These are phyloP conservation scores for Delphinella strobiligena DNA, from an alignment of 2,329 filamentous ascomycete species.

Conservation along the genomic window DNA sequence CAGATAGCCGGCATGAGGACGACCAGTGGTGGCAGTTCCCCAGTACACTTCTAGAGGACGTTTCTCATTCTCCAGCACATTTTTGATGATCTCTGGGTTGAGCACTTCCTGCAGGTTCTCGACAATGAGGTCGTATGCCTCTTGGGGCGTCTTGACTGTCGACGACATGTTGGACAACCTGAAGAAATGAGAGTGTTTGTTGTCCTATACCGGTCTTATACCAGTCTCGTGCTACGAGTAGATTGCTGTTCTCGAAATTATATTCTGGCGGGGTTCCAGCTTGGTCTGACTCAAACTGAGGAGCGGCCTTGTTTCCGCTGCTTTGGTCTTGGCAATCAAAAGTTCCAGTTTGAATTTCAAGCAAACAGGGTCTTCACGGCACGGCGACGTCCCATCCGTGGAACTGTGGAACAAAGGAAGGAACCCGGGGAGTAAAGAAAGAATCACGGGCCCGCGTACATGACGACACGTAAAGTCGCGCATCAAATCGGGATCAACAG, in stretches of 20 bases:
- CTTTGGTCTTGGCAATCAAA: not conserved
- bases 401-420: too few relatives aligned
- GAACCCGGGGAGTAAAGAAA: too few relatives aligned
- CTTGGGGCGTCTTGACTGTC: constrained; percentile 25
- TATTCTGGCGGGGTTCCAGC: too few relatives aligned
- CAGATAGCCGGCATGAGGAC: constrained; percentile 82
- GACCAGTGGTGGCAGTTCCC: constrained; percentile 78
- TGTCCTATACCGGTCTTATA: too few relatives aligned
- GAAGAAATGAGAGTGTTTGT: not conserved
- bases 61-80: constrained; percentile 56
- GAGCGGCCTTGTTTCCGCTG: not conserved
- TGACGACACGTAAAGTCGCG: not conserved
- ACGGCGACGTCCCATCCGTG: too few relatives aligned
- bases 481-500: not conserved
- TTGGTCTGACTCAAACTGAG: not conserved
- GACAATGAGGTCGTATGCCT: constrained; percentile 64
- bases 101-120: constrained; percentile 73
- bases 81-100: constrained; percentile 72
- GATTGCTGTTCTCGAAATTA: too few relatives aligned
- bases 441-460: not conserved
- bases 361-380: too few relatives aligned
- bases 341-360: too few relatives aligned
- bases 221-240: too few relatives aligned
- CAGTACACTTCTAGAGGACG: constrained; percentile 72
- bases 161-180: not conserved